Conservation (phyloP, 129 eudicot species). For the Deinandra increscens region DNA sequence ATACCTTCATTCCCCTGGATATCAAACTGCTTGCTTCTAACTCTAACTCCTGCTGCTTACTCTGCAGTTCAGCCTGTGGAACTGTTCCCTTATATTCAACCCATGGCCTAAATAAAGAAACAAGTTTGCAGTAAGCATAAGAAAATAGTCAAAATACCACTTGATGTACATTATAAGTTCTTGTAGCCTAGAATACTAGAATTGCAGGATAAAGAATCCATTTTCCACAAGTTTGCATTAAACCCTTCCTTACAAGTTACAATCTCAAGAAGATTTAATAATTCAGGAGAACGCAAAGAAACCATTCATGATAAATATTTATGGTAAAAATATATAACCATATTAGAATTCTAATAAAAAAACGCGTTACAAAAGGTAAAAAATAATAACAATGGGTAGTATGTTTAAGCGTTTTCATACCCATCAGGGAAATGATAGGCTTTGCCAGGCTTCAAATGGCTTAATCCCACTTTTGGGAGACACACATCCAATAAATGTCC, state of each 20-base stretch:
- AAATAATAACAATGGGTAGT: neutral
- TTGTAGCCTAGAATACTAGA: neutral
- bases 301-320: neutral
- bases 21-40: constrained; percentile 60
- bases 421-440: constrained; percentile 89
- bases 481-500: constrained; percentile 91
- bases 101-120: constrained; percentile 55
- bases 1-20: constrained; percentile 65
- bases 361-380: neutral
- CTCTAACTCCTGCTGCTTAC: constrained; percentile 63
- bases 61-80: constrained; percentile 61
- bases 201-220: neutral
- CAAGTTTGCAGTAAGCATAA: neutral
- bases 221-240: neutral
- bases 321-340: neutral
- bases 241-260: neutral
- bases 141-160: neutral
- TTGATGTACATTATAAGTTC: neutral
- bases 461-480: constrained; percentile 65
- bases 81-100: constrained; percentile 82
- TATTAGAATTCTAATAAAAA: neutral
- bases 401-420: constrained; percentile 41
- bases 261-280: neutral
- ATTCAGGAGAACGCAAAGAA: neutral
- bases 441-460: constrained; percentile 74